Base-by-base conservation (phyloP, 805 yeast genomes). In the Wickerhamia fluorescens region DNA sequence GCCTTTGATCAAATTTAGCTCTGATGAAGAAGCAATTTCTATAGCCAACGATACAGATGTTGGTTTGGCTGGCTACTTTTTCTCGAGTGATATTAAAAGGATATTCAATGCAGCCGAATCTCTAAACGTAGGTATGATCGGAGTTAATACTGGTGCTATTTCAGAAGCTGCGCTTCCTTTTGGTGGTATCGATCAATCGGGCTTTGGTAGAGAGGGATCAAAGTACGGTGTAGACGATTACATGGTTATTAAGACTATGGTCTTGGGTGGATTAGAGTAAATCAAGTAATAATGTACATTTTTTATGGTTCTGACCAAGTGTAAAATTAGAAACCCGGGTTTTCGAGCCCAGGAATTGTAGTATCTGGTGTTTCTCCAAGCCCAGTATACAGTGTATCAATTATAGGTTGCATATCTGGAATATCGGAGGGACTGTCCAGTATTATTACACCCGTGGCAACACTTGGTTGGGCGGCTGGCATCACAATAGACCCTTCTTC, bases 191-290 rank as follows among this genome's bases (percentile, higher is more conserved):
- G 79, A 79, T 47, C 73, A 78, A 53, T 75, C 84, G 20, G 94
- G 89, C 1, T 78, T 77, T 42, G 89, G 92, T 30, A 72, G 87
- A 54, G 88, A 81, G 58, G 88, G 87, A 33, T 78, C 87, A 14
- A 68, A 71, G 45, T 76, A 74, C 49, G 92, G 92, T 22, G 50
- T 80, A 29, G 85, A 81, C 32, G 92, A 83, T 53, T 82, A 81
- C 56, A 59, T 74, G 6, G 68, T 70, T 14, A 52, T 79, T 37
- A 83, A 83, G 58, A 67, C 83, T 10, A 56, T 82, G 22, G 82
- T 78, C 24, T 49, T 76, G 28, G 76, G 73, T 8, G 20, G 20
- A 8, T 18, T 18, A 10, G 20, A 18, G 20, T 18, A 18, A 10
- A 14, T 15, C 12, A n/a, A 7, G 12, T 22, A 13, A 22, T 25